Conservation (phyloP, 2,329 filamentous ascomycete genomes). For the Stachybotrys chartarum region DNA sequence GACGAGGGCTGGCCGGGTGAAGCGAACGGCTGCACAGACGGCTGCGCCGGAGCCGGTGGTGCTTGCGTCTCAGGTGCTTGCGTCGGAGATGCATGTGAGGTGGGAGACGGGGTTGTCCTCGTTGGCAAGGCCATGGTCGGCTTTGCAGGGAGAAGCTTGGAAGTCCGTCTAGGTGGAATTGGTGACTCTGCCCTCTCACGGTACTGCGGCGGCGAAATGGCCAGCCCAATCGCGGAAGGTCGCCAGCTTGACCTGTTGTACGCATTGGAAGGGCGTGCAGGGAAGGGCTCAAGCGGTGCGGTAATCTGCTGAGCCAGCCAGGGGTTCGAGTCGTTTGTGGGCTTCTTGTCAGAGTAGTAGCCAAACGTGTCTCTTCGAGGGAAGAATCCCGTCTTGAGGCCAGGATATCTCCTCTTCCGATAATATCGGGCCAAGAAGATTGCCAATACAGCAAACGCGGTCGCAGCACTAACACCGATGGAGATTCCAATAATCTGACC, state of each 20-base stretch:
- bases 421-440: slow-evolving; percentile 35
- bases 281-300: slow-evolving; percentile 11
- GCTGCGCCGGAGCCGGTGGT: not conserved
- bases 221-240: slow-evolving; percentile 35
- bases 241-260: slow-evolving; percentile 23
- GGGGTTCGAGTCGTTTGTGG: slow-evolving; percentile 13
- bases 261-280: slow-evolving; percentile 11
- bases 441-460: slow-evolving; percentile 39
- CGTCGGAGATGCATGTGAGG: not conserved
- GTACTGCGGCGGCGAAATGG: slow-evolving; percentile 27
- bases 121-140: slow-evolving; percentile 29
- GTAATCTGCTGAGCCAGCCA: slow-evolving; percentile 18
- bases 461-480: slow-evolving; percentile 43
- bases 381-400: slow-evolving; percentile 29
- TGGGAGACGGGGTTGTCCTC: not conserved
- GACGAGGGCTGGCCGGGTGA: slow-evolving; percentile 4
- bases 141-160: slow-evolving; percentile 37
- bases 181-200: slow-evolving; percentile 11
- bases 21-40: slow-evolving; percentile 1
- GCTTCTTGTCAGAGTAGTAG: slow-evolving; percentile 19
- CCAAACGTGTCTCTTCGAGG: slow-evolving; percentile 29
- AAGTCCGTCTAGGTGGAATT: slow-evolving; percentile 24
- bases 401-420: slow-evolving; percentile 32
- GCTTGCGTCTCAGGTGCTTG: too few relatives aligned
- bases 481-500: slow-evolving; percentile 52